Percentiles rank a stretch among this genome's conserved stretches.
These are phyloP conservation scores for Xylona heveae DNA, from an alignment of 495 filamentous ascomycete species.

Conservation along the genomic window DNA sequence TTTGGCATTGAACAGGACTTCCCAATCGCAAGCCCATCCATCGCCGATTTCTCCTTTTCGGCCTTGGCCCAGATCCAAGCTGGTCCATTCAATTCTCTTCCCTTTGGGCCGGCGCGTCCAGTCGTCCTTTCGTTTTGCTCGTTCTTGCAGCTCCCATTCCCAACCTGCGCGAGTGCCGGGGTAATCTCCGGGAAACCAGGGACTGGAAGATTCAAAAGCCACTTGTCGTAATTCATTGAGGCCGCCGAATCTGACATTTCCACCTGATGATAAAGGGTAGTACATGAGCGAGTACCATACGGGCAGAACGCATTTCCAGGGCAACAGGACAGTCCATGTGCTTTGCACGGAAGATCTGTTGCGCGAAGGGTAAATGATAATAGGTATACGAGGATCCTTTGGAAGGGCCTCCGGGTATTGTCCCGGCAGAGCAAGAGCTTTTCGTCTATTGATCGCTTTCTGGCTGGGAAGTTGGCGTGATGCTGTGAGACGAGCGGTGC, in stretches of 20 bases:
- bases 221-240: constrained; percentile 62
- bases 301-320: constrained; percentile 76
- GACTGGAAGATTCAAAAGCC: constrained; percentile 52
- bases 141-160: constrained; percentile 50
- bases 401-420: constrained; percentile 30
- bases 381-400: constrained; percentile 64
- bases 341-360: constrained; percentile 26
- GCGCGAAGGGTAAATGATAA: constrained; percentile 45
- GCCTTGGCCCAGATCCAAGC: constrained; percentile 48
- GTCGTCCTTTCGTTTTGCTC: constrained; percentile 31
- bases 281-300: constrained; percentile 80
- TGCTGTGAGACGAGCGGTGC: constrained; percentile 35
- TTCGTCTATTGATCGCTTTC: constrained; percentile 71
- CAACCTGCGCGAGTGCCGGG: constrained; percentile 65
- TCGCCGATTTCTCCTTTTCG: constrained; percentile 67
- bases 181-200: constrained; percentile 81
- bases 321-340: constrained; percentile 67
- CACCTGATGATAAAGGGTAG: constrained; percentile 60
- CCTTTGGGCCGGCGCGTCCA: constrained; percentile 73
- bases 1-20: constrained; percentile 25
- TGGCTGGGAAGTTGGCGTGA: constrained; percentile 54
- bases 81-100: constrained; percentile 56
- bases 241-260: constrained; percentile 66
- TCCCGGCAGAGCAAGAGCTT: constrained; percentile 43
- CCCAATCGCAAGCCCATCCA: constrained; percentile 82